Base-by-base conservation (phyloP, 225 moss, liverwort and hornwort species). In the Anthoceros angustus region DNA sequence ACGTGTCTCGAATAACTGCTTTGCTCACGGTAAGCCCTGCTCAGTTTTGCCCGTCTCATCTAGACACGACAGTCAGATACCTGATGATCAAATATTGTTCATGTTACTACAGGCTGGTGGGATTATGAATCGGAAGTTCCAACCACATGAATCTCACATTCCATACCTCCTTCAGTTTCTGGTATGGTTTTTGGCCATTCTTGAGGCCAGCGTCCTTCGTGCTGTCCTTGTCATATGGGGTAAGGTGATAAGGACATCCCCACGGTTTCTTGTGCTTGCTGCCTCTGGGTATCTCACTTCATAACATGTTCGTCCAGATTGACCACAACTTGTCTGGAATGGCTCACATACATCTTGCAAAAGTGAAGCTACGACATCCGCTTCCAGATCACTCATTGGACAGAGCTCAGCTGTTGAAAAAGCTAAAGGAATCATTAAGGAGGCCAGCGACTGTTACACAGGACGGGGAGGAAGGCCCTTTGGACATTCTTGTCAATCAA, bases 91-190 rank as follows among this genome's bases (percentile, higher is more conserved):
- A 21, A 41, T 66, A 18, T 55, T 68, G 45, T 43, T 5, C 43
- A 48, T 45, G 24, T 20, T 79, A 5, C 68, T 67, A 69, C 89
- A 92, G 98, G 80, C 86, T 80, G 98, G 98, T 65, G 98, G 87
- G 24, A 80, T 98, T 49, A 87, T 98, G 98, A 84, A 86, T 73
- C 88, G 86, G 79, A 98, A 89, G 72, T 98, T 98, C 72, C 92
- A 89, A 77, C 92, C 87, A 40, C 84, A 92, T 70, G 98, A 98
- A 79, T 77, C 89, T 40, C 98, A 98, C 69, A 81, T 98, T 74
- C 84, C 88, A 48, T 98, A 89, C 75, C 71, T 98, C 66, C 86
- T 98, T 63, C 98, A 98, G 71, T 81, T 98, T 76, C 66, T 98
- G 89, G 98, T 98, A 86, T 42, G 71, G 25, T 43, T 40, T 23